Base-by-base conservation (phyloP, 192 early-diverging fungal species). In the Funneliformis geosporum region DNA sequence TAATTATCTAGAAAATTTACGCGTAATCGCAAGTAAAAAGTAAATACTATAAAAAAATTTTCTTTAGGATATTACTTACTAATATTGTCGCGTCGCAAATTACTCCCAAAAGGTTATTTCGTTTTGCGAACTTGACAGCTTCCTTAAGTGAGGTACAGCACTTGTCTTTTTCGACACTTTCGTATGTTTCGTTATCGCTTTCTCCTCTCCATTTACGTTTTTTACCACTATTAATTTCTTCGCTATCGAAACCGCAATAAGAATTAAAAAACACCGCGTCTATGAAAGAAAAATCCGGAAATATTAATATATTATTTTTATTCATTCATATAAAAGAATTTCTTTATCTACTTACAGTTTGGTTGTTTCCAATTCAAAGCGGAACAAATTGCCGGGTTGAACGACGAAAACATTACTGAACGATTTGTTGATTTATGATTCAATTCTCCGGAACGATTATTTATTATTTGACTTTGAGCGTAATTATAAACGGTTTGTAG, bases 301-400 rank as follows among this genome's bases (percentile, higher is more conserved):
- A 75, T 40, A 16, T 43, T 33, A 10, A 28, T 23, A 23, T 14
- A 39, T 23, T 12, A 42, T 3, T 33, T 68, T 27, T 2, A 69
- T 46, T 42, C 11, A 2, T 47, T 55, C 38, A 23, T 23, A 40
- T 27, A 43, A 50, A 5, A 28, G 12, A 76, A 0, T 25, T 6
- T 65, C 10, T n/a, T 14, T 43, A 21, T n/a, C 23, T 6, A 84
- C 87, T 88, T 89, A 90, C 92, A 99, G 81, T 98, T 98, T 25
- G 97, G 97, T 79, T 99, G 98, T 84, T 99, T 99, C 98, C 98
- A 98, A 87, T 97, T 99, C 47, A 98, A 79, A 21, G 95, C 93
- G 16, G 93, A 94, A 86, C 98, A 99, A 1, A 98, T 91, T 23
- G 90, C 86, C 18, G 96, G 94, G 82, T 96, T 98, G 84, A 95